Evolutionary conservation across 352 stramenopile genomes (phyloP).

Genomic region (Pythium aquatile): DNA sequence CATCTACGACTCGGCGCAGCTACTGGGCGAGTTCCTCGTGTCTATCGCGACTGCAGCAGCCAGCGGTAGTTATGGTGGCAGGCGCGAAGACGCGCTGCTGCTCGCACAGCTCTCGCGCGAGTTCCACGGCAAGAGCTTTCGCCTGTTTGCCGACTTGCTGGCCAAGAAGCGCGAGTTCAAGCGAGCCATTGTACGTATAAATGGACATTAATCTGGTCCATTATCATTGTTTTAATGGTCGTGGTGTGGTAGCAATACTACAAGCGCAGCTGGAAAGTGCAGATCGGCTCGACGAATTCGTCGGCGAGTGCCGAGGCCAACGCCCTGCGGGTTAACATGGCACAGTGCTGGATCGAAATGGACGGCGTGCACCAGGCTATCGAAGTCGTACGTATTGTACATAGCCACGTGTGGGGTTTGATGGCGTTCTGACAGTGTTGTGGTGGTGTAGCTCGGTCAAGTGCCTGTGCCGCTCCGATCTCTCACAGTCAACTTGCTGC

Average conservation of each 20-base stretch:
- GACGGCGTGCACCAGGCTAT: conserved; percentile 57
- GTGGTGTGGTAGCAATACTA: conserved; percentile 43
- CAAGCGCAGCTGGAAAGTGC: conserved; percentile 43
- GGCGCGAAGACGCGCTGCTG: background rate
- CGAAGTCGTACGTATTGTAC: conserved; percentile 44
- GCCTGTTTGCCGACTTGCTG: conserved; percentile 69
- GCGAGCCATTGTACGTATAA: conserved; percentile 58
- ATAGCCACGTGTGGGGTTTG: background rate
- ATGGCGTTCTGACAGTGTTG: background rate
- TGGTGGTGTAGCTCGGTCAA: conserved; percentile 43
- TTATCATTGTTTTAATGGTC: too few relatives aligned
- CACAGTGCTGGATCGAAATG: conserved; percentile 64
- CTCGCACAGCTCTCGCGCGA: conserved; percentile 16
- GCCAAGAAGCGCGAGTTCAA: conserved; percentile 64
- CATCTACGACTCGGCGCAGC: conserved; percentile 56
- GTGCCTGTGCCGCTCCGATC: conserved; percentile 38
- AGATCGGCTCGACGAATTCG: conserved; percentile 19
- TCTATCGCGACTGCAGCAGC: conserved; percentile 38
- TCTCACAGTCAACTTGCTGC: conserved; percentile 61
- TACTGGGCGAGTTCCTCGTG: conserved; percentile 64
- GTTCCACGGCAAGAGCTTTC: conserved; percentile 61
- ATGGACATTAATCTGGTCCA: too few relatives aligned
- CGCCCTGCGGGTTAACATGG: conserved; percentile 54
- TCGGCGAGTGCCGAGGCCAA: conserved; percentile 24
- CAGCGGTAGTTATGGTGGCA: background rate